Conservation (phyloP, 768 basidiomycete genomes). For the Naganishia vaughanmartiniae region DNA sequence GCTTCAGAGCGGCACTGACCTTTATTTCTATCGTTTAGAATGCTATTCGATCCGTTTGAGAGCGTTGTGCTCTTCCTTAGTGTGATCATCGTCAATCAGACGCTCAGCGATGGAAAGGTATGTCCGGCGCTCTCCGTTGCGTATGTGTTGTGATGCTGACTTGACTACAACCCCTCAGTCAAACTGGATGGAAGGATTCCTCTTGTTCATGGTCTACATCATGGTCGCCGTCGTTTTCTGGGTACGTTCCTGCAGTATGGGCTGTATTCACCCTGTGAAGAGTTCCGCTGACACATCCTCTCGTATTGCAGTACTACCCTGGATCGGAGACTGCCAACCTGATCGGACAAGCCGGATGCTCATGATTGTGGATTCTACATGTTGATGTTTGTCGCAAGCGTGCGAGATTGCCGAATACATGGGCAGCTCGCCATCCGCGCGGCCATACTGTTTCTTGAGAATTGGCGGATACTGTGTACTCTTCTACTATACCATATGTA, state of each 20-base stretch:
- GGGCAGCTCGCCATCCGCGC: background rate
- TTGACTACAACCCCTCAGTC: background rate
- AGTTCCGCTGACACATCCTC: too few species aligned
- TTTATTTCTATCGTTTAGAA: slow-evolving; percentile 56
- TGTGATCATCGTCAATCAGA: slow-evolving; percentile 76
- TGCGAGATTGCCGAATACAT: background rate
- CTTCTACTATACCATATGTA: slow-evolving; percentile 5
- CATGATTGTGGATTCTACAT: slow-evolving; percentile 3
- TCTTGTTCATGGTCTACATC: slow-evolving; percentile 35
- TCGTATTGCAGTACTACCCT: slow-evolving; percentile 33
- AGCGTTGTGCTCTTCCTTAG: slow-evolving; percentile 60
- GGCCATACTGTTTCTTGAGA: background rate
- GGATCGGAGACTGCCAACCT: slow-evolving; percentile 32
- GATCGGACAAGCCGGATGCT: slow-evolving; percentile 27
- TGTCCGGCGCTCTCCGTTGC: slow-evolving; percentile 4
- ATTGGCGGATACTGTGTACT: background rate
- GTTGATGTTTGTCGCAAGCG: too few species aligned
- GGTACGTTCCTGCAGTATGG: background rate
- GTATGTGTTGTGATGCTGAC: background rate
- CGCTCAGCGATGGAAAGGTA: slow-evolving; percentile 76
- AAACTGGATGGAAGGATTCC: slow-evolving; percentile 31
- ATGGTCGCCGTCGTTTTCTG: slow-evolving; percentile 35
- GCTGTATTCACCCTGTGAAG: background rate
- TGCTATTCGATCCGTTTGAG: slow-evolving; percentile 87
- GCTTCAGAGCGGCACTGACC: background rate